Base-by-base conservation (phyloP, 164 flowering plant species). In the Saururus chinensis region DNA sequence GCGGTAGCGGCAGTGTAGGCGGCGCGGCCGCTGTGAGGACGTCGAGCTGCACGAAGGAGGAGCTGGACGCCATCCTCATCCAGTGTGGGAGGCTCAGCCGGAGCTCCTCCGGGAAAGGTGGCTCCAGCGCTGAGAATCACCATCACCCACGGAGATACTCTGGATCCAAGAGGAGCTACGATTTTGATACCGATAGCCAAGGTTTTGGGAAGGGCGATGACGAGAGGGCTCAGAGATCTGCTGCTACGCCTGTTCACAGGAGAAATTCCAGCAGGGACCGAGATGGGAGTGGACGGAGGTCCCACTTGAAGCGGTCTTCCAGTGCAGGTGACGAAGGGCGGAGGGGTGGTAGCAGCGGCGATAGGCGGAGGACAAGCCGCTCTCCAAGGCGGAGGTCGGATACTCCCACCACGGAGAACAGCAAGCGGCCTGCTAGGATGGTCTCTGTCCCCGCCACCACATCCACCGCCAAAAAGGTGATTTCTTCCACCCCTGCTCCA, bases 1-100 rank as follows among this genome's bases (percentile, higher is more conserved):
- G 19, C 4, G 37, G 35, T 30, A 40, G 64, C 0, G 23, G 51
- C 41, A 55, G 66, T 20, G 52, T 53, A 0, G 23, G 41, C 48
- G 8, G 42, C 30, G 58, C 66, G 0, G 68, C 75, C 7, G 37
- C 72, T 1, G 80, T 83, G 61, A 81, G 95, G 76, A 82, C 90
- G 0, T 89, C 96, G 4, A 92, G 92, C 76, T 92, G 96, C 73
- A 86, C 88, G 0, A 87, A 87, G 63, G 98, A 89, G 53, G 96
- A 92, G 66, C 82, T 93, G 24, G 98, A 93, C 62, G 90, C 97
- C 1, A 93, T 93, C 65, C 70, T 93, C 52, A 85, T 93, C 0
- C 97, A 91, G 68, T 95, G 97, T 30, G 99, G 99, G 11, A 63
- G 96, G 72, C 86, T 95, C 6, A 91, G 97, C 78, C 70, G 95